Evolutionary conservation across 495 filamentous ascomycete species (phyloP).

Genomic region (Neurospora sp.): DNA sequence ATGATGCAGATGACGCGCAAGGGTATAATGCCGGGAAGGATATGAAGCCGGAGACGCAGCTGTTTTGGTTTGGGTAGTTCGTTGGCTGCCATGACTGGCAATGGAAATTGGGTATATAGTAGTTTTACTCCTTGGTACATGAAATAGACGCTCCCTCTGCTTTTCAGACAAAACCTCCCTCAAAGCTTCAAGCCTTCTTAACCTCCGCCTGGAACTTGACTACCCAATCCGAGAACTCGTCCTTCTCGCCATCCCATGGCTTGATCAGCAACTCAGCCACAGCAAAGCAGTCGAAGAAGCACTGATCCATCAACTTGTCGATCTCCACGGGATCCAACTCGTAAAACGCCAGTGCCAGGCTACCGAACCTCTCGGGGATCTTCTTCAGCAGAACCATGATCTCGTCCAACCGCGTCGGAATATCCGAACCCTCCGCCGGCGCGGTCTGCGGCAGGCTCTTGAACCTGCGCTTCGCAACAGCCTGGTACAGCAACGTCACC

Average conservation of each 20-base stretch:
- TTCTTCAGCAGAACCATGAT: constrained; percentile 28
- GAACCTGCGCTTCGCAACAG: constrained; percentile 49
- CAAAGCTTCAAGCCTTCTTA: constrained; percentile 21
- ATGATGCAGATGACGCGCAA: not conserved
- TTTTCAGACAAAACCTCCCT: not conserved
- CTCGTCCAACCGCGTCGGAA: constrained; percentile 34
- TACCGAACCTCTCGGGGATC: constrained; percentile 31
- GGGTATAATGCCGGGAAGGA: not conserved
- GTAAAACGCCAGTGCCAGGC: constrained; percentile 36
- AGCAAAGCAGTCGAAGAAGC: constrained; percentile 39
- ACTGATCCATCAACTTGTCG: constrained; percentile 36
- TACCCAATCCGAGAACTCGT: constrained; percentile 41
- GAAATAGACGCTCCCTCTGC: not conserved
- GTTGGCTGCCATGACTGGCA: not conserved
- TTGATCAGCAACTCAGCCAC: constrained; percentile 33
- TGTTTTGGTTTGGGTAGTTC: not conserved
- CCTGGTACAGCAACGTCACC: constrained; percentile 48
- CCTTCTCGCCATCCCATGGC: constrained; percentile 33
- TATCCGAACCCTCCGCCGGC: constrained; percentile 11
- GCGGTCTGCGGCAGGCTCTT: constrained; percentile 38
- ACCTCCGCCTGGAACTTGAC: constrained; percentile 38
- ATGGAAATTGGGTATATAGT: not conserved
- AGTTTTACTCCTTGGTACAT: not conserved
- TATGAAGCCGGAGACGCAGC: not conserved
- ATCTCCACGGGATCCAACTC: constrained; percentile 38